Percentiles rank a stretch among this genome's conserved stretches.
These are phyloP conservation scores for Malus asiatica DNA, from an alignment of 306 rosid genomes.

Conservation along the genomic window DNA sequence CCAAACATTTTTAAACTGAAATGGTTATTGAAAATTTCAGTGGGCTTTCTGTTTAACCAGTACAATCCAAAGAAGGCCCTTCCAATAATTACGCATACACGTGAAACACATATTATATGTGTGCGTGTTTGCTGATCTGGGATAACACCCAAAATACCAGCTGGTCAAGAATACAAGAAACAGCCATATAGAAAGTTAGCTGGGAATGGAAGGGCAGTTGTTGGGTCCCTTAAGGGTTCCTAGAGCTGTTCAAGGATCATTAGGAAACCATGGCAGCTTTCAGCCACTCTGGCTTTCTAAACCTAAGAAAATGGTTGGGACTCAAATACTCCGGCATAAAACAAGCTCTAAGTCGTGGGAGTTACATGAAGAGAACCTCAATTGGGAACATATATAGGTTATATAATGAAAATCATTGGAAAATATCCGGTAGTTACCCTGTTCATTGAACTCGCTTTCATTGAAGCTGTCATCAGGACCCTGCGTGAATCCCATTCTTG, in stretches of 20 bases:
- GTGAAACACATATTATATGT: not conserved
- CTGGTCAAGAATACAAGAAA: not conserved
- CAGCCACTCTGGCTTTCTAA: not conserved
- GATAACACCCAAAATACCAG: not conserved
- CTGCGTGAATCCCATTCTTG: slow-evolving; percentile 92
- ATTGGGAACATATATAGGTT: not conserved
- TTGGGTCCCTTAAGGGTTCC: not conserved
- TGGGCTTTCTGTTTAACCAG: not conserved
- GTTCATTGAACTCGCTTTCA: slow-evolving; percentile 76
- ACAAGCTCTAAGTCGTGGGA: not conserved
- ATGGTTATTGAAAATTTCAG: not conserved
- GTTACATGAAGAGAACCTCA: not conserved
- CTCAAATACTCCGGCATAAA: not conserved
- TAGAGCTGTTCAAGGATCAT: not conserved
- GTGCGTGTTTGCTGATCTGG: not conserved
- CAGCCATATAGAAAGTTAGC: not conserved
- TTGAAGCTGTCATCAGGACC: slow-evolving; percentile 84
- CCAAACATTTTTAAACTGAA: not conserved
- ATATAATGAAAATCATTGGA: not conserved
- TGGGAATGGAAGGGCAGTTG: not conserved
- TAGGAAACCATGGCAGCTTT: not conserved
- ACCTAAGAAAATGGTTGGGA: not conserved
- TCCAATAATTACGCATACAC: not conserved
- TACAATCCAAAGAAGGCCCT: not conserved
- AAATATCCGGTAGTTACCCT: slow-evolving; percentile 49